A percentile compares a stretch with the other conserved stretches of the same genome.
Conservation (phyloP, 2,329 filamentous ascomycete genomes). For the Immersiporthe knoxdaviesiana region DNA sequence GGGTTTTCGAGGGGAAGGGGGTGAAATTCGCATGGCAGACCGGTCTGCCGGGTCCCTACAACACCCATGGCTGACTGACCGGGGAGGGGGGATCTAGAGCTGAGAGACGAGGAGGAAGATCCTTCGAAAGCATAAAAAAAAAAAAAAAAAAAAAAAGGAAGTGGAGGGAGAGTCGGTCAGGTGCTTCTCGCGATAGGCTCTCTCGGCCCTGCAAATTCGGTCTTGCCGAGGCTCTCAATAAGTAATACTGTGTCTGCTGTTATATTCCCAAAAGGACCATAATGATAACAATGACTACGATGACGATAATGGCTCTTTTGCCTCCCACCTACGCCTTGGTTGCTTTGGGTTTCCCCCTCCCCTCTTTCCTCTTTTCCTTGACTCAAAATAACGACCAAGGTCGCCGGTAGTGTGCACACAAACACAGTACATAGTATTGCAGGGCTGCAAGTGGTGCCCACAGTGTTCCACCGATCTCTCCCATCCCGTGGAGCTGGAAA, state of each 20-base stretch:
- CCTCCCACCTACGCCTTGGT: background rate
- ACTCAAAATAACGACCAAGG: background rate
- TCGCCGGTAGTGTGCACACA: background rate
- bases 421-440: background rate
- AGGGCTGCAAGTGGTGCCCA: slow-evolving; percentile 3
- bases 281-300: no score
- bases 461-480: slow-evolving; percentile 1
- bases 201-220: background rate
- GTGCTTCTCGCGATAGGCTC: background rate
- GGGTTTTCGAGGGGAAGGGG: background rate
- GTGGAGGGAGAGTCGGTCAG: background rate
- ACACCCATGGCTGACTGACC: background rate
- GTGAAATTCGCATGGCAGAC: background rate
- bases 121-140: background rate
- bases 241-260: background rate
- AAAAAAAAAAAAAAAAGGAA: background rate
- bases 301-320: no score
- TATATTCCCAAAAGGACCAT: background rate
- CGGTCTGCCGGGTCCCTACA: slow-evolving; percentile 4
- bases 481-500: background rate
- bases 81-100: background rate
- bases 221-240: background rate
- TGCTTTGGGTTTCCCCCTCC: background rate
- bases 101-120: background rate
- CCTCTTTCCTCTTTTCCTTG: background rate